Percentiles rank a stretch among this genome's conserved stretches.
Conservation (phyloP, 495 filamentous ascomycete genomes). For the Xylaria castorea region DNA sequence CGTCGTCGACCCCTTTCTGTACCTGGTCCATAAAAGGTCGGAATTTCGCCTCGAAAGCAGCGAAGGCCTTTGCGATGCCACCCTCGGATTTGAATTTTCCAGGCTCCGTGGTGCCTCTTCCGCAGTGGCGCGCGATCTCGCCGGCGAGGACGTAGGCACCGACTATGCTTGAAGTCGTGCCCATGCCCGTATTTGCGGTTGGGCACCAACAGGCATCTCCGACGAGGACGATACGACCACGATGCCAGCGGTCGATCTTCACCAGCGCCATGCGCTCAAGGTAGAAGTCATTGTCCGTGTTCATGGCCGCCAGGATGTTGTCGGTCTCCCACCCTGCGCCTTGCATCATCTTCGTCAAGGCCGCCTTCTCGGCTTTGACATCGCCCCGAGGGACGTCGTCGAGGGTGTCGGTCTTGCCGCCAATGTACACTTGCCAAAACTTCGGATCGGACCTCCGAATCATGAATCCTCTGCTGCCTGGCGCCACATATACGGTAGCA, state of each 20-base stretch:
- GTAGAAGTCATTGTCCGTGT: slow-evolving; percentile 56
- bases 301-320: slow-evolving; percentile 48
- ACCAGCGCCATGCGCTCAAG: slow-evolving; percentile 52
- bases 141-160: slow-evolving; percentile 62
- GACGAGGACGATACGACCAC: slow-evolving; percentile 51
- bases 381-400: slow-evolving; percentile 38
- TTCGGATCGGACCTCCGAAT: slow-evolving; percentile 47
- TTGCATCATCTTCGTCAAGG: slow-evolving; percentile 44
- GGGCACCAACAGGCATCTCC: slow-evolving; percentile 63
- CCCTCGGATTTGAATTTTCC: not conserved
- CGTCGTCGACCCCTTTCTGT: slow-evolving; percentile 41
- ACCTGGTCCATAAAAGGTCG: slow-evolving; percentile 52
- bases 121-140: slow-evolving; percentile 51
- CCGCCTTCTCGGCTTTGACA: slow-evolving; percentile 48
- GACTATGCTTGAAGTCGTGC: slow-evolving; percentile 52
- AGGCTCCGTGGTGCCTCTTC: not conserved
- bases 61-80: slow-evolving; percentile 30
- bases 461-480: slow-evolving; percentile 47
- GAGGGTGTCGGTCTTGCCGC: slow-evolving; percentile 37
- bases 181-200: slow-evolving; percentile 55
- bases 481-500: slow-evolving; percentile 43
- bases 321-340: slow-evolving; percentile 54
- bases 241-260: slow-evolving; percentile 47
- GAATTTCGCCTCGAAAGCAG: slow-evolving; percentile 50
- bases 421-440: slow-evolving; percentile 49